Conservation (phyloP, 2,329 filamentous ascomycete species). For the Xylariaceae sp. region DNA sequence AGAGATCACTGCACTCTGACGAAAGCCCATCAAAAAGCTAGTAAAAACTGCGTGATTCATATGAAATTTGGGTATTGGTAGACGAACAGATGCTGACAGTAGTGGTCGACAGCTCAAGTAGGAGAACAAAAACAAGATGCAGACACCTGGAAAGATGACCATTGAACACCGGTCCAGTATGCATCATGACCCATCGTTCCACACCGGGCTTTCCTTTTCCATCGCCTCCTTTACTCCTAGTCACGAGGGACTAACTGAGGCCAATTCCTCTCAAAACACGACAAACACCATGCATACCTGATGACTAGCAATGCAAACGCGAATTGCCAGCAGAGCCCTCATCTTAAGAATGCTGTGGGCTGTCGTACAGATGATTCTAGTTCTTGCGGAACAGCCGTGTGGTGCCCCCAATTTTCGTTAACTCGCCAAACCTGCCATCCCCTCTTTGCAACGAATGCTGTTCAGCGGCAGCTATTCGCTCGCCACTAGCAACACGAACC, state of each 20-base stretch:
- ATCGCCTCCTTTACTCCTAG: too few species aligned
- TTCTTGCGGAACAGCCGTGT: constrained; percentile 63
- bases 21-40: too few species aligned
- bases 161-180: constrained; percentile 1
- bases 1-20: too few species aligned
- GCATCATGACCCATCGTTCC: neutral
- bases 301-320: neutral
- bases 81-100: neutral
- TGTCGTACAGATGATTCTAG: constrained; percentile 24
- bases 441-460: constrained; percentile 19
- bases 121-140: neutral
- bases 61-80: constrained; percentile 1
- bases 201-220: too few species aligned
- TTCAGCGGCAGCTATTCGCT: constrained; percentile 34
- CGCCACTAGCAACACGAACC: constrained; percentile 57
- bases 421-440: constrained; percentile 56
- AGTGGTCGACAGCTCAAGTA: neutral
- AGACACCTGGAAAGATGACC: neutral
- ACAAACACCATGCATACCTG: neutral
- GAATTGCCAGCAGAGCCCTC: neutral
- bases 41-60: too few species aligned
- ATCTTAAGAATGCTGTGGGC: too few species aligned
- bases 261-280: neutral
- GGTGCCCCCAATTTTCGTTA: constrained; percentile 68
- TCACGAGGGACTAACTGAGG: neutral